A percentile compares a stretch with the other conserved stretches of the same genome.
Conservation (phyloP, 2,329 filamentous ascomycete genomes). For the Pestalotiopsis sp. region DNA sequence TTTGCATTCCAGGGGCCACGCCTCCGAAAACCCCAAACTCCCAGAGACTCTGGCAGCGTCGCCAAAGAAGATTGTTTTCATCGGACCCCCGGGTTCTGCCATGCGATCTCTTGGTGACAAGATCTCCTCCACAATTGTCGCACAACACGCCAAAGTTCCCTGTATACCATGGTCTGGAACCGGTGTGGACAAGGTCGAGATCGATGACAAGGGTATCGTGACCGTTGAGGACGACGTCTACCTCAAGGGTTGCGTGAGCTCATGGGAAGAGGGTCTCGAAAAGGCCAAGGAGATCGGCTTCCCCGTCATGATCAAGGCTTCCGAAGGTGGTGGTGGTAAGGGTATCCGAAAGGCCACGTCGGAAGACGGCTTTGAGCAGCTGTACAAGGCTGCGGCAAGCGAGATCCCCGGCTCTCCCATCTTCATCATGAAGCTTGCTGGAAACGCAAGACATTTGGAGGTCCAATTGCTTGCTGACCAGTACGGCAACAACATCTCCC, state of each 20-base stretch:
- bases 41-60: conserved; percentile 95
- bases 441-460: conserved; percentile 94
- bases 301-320: conserved; percentile 99
- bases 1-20: conserved; percentile 73
- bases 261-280: conserved; percentile 85
- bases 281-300: conserved; percentile 93
- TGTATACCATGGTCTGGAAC: conserved; percentile 99
- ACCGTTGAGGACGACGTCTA: conserved; percentile 88
- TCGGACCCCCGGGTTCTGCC: conserved; percentile 93
- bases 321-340: conserved; percentile 98
- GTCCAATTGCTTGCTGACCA: conserved; percentile 97
- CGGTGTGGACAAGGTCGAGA: conserved; percentile 78
- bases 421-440: conserved; percentile 99
- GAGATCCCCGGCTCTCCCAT: conserved; percentile 99
- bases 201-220: conserved; percentile 85
- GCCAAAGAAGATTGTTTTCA: conserved; percentile 98
- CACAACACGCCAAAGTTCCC: conserved; percentile 92
- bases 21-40: conserved; percentile 97
- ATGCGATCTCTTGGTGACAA: conserved; percentile 99
- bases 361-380: conserved; percentile 80
- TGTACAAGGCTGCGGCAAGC: conserved; percentile 95
- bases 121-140: conserved; percentile 98
- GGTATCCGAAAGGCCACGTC: conserved; percentile 93
- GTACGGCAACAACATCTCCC: conserved; percentile 99
- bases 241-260: conserved; percentile 85